Evolutionary conservation across 192 early-diverging fungal species (phyloP).

Genomic region (Rhizophagus sp.): DNA sequence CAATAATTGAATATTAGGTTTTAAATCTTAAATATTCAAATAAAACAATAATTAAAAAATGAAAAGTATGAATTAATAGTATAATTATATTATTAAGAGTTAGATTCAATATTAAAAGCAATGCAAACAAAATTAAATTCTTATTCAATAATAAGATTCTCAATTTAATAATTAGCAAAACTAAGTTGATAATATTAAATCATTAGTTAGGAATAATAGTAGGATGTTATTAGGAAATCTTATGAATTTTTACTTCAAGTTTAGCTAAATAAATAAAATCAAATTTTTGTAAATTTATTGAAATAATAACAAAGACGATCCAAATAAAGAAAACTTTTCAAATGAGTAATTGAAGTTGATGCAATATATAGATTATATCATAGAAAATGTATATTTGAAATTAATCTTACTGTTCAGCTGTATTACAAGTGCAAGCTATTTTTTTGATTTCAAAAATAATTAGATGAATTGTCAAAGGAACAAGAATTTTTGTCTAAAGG

Average conservation of each 20-base stretch:
- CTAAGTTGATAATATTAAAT: neutral
- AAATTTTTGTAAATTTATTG: slow-evolving; percentile 13
- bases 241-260: neutral
- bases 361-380: slow-evolving; percentile 1
- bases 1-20: no score
- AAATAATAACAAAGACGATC: neutral
- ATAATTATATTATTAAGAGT: no score
- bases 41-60: no score
- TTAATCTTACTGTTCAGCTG: slow-evolving; percentile 4
- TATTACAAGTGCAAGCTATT: neutral
- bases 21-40: no score
- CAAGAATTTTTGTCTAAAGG: neutral
- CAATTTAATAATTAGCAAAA: neutral
- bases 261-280: neutral
- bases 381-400: neutral
- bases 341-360: slow-evolving; percentile 2
- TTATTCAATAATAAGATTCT: neutral
- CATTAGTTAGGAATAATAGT: neutral
- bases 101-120: no score
- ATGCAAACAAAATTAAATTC: neutral
- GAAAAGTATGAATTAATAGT: no score
- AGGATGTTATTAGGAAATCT: neutral
- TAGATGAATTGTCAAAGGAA: neutral
- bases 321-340: neutral
- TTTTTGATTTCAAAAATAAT: neutral